phyloP scores from a whole-genome alignment of 1,139 yeast genomes.

The Hanseniaspora gamundiae region DNA sequence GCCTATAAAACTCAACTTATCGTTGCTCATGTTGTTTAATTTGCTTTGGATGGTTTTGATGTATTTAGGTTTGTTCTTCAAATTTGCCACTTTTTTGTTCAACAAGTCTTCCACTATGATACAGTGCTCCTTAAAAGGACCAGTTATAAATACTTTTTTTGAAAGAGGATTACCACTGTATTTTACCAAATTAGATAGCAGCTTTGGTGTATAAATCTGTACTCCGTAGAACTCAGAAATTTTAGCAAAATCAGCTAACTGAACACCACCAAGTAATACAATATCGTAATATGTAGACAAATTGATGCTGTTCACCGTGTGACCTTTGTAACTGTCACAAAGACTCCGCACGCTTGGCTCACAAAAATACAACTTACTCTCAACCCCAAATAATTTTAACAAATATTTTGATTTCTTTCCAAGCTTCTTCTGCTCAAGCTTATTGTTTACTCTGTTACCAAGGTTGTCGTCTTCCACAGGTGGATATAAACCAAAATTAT shows the following conservation, averaged over 20 bases:
- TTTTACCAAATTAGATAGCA: background rate
- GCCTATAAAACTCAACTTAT: background rate
- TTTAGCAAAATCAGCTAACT: constrained; percentile 3
- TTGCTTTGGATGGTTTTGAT: background rate
- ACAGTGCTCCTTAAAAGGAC: background rate
- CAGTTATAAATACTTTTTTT: background rate
- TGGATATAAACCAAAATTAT: background rate
- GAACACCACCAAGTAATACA: constrained; percentile 4
- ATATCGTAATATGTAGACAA: background rate
- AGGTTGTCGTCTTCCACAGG: background rate
- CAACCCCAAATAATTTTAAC: background rate
- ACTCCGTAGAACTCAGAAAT: constrained; percentile 3
- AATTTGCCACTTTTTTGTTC: background rate
- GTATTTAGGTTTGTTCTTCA: background rate
- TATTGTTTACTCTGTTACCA: background rate
- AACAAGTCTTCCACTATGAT: constrained; percentile 2
- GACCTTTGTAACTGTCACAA: background rate
- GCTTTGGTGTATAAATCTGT: constrained; percentile 2
- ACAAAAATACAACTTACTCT: background rate
- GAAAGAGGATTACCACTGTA: background rate
- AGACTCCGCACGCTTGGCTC: background rate
- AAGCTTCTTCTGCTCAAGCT: background rate
- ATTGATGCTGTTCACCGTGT: background rate
- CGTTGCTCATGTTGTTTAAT: background rate
- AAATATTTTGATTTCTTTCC: background rate